Conservation (phyloP, 2,329 filamentous ascomycete genomes). For the Chaetomium sp. region DNA sequence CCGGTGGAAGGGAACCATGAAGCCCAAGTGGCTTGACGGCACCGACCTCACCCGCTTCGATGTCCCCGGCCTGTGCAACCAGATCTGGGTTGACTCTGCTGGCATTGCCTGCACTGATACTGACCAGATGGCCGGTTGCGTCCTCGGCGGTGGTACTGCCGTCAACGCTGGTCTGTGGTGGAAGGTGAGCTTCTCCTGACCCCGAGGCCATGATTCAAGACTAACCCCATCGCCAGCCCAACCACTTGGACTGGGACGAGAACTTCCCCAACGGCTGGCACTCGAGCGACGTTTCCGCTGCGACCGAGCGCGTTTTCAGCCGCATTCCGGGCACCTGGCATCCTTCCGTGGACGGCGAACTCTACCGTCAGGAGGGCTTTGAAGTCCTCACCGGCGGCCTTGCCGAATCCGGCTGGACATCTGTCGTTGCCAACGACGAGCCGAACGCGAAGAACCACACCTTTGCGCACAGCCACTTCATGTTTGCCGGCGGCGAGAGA, state of each 20-base stretch:
- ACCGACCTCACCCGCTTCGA: conserved; percentile 70
- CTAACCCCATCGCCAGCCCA: conserved; percentile 47
- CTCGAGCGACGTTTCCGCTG: conserved; percentile 59
- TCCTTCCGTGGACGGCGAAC: conserved; percentile 66
- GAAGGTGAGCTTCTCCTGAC: conserved; percentile 47
- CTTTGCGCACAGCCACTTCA: conserved; percentile 66
- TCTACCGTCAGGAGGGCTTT: conserved; percentile 69
- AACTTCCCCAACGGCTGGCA: conserved; percentile 76
- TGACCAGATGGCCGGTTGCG: conserved; percentile 72
- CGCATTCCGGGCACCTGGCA: conserved; percentile 70
- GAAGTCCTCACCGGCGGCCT: conserved; percentile 63
- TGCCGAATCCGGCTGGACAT: conserved; percentile 61
- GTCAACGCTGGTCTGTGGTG: conserved; percentile 72
- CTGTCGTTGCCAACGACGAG: conserved; percentile 60
- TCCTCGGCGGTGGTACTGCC: conserved; percentile 67
- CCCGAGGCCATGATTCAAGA: not conserved
- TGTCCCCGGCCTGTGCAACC: conserved; percentile 70
- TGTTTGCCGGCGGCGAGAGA: conserved; percentile 67
- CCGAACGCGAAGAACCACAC: conserved; percentile 67
- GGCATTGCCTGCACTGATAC: conserved; percentile 69
- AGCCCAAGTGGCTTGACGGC: conserved; percentile 62
- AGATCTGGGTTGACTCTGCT: conserved; percentile 66
- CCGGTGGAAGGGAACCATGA: conserved; percentile 64
- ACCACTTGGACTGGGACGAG: conserved; percentile 67
- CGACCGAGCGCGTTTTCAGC: conserved; percentile 64